phyloP scores from a whole-genome alignment of 441 rosid genomes.

The Gossypium gossypioides region DNA sequence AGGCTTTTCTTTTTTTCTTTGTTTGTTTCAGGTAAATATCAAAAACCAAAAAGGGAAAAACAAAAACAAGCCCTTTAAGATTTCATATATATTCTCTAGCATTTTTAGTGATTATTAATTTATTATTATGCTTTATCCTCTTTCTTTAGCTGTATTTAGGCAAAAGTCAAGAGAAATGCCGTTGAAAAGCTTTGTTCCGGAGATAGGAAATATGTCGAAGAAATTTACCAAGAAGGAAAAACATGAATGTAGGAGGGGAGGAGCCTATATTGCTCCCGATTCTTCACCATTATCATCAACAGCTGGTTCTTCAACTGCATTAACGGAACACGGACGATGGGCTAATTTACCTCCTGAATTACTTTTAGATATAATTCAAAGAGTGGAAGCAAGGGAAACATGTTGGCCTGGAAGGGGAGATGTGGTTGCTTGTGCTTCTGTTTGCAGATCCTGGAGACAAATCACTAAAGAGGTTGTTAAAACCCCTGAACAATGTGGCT shows the following conservation, averaged over 20 bases:
- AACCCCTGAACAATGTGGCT: constrained; percentile 60
- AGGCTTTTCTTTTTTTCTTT: not conserved
- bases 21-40: not conserved
- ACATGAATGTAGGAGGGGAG: constrained; percentile 30
- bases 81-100: not conserved
- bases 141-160: not conserved
- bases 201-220: constrained; percentile 27
- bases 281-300: constrained; percentile 18
- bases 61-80: not conserved
- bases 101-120: not conserved
- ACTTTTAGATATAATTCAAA: constrained; percentile 51
- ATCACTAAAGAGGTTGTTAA: constrained; percentile 50
- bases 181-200: constrained; percentile 47
- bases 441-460: constrained; percentile 75
- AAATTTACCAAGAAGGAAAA: constrained; percentile 19
- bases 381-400: constrained; percentile 45
- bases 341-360: constrained; percentile 74
- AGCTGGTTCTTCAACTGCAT: not conserved
- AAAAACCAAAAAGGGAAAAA: too few relatives aligned
- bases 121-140: not conserved
- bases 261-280: constrained; percentile 67
- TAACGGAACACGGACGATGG: constrained; percentile 42
- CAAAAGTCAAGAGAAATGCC: constrained; percentile 29
- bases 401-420: constrained; percentile 72
- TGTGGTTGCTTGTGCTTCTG: constrained; percentile 71